Percentiles rank a stretch among this genome's conserved stretches.
Evolutionary conservation across 2,329 filamentous ascomycete genomes (phyloP).

Genomic region (Rutstroemia sp.): DNA sequence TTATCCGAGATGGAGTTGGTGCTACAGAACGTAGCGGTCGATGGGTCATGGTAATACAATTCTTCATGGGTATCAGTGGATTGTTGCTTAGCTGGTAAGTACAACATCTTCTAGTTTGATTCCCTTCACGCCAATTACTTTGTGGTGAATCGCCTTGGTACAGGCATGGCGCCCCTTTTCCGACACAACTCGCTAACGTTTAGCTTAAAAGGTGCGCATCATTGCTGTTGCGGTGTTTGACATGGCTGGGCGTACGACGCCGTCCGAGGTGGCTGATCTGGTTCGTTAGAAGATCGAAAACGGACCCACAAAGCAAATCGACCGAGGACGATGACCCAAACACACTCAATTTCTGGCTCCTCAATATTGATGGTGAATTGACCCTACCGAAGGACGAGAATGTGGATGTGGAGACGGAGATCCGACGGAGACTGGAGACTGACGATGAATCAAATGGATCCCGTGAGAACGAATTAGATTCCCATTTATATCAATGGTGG

Average conservation of each 20-base stretch:
- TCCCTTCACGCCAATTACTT: no score
- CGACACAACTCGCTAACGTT: not conserved
- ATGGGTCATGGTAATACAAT: constrained; percentile 70
- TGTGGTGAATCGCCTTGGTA: no score
- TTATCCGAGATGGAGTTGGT: constrained; percentile 60
- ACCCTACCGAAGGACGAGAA: constrained; percentile 52
- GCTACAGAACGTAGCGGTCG: constrained; percentile 70
- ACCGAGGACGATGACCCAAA: constrained; percentile 23
- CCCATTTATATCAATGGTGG: constrained; percentile 78
- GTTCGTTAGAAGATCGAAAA: constrained; percentile 25
- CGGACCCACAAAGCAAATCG: constrained; percentile 8
- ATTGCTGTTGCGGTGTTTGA: constrained; percentile 35
- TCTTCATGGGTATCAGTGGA: constrained; percentile 66
- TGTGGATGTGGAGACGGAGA: constrained; percentile 75
- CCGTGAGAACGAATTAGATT: constrained; percentile 62
- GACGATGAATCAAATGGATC: constrained; percentile 35
- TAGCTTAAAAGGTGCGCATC: constrained; percentile 17
- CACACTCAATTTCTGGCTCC: constrained; percentile 44
- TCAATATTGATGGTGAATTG: constrained; percentile 44
- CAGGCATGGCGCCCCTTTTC: no score
- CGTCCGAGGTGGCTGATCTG: constrained; percentile 57
- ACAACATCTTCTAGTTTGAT: not conserved
- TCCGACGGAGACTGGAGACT: constrained; percentile 53
- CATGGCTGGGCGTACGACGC: constrained; percentile 50
- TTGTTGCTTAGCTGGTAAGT: constrained; percentile 44